Base-by-base conservation (phyloP, 108 stramenopile genomes). In the Conticribra weissflogii region DNA sequence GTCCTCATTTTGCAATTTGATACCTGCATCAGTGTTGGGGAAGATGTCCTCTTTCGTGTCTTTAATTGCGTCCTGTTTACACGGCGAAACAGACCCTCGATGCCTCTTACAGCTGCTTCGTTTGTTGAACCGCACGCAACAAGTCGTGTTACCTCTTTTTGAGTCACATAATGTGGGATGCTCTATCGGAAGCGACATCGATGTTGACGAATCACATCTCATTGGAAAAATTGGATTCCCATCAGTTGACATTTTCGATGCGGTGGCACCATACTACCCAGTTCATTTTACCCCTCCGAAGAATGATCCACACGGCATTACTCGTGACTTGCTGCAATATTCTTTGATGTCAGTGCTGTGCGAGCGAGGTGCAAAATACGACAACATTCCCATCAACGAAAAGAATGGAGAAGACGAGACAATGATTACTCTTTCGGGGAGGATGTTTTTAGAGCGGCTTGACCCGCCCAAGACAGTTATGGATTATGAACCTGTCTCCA, bases 51-150 rank as follows among this genome's bases (percentile, higher is more conserved):
- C 63, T 31, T 94, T 90, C 64, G 80, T 78, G 3, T 68, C 62
- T 15, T 85, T 92, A 48, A 51, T 78, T 22, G 59, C 86, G 24
- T 76, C 71, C n/a, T 95, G 94, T 65, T 63, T 95, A n/a, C 83
- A 86, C 32, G 94, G 91, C 8, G 94, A 95, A 59, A 92, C 94
- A 2, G 94, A 95, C 82, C 94, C 94, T 32, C 88, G 94, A 23
- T 95, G 94, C 63, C 62, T 95, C 4, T 54, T 85, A 71, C 94
- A 95, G 58, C 61, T 95, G 17, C 75, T 95, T 19, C 54, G 71
- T 12, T 57, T 95, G 47, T 57, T 95, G 44, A 67, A 88, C 59
- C 47, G 64, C n/a, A 56, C 84, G 46, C 94, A 91, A 69, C 48
- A 32, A 57, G 49, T 63, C 7, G 56, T 82, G 59, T 16, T 72